These are phyloP conservation scores for Rhododendron henanense DNA, from an alignment of 148 eudicot genomes.

Conservation along the genomic window DNA sequence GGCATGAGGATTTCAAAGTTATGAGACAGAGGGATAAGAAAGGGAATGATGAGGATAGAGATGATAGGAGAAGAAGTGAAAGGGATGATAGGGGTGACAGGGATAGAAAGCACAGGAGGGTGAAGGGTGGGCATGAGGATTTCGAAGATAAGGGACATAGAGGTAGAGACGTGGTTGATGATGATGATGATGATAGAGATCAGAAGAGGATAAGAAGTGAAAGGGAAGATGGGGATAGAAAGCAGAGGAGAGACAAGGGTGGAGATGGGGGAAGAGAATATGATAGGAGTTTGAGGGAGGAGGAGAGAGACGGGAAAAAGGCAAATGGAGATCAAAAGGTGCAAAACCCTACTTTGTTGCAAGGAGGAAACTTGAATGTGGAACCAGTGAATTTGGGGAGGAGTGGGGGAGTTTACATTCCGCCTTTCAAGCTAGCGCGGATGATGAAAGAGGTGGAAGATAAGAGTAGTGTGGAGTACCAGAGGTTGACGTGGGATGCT, in stretches of 20 bases:
- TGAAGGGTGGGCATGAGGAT: not conserved
- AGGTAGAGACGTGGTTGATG: conserved; percentile 3
- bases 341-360: conserved; percentile 14
- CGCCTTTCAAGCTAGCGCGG: conserved; percentile 77
- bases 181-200: conserved; percentile 15
- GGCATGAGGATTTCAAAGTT: not conserved
- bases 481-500: conserved; percentile 91
- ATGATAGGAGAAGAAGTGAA: conserved; percentile 9
- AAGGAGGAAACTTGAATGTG: conserved; percentile 15
- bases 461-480: conserved; percentile 77
- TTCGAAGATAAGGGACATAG: not conserved
- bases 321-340: conserved; percentile 20
- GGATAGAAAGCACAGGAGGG: not conserved
- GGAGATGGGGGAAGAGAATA: conserved; percentile 16
- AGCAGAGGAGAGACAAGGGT: conserved; percentile 16
- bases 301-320: conserved; percentile 7
- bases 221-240: conserved; percentile 14
- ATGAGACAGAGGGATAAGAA: conserved; percentile 8
- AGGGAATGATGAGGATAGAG: conserved; percentile 5
- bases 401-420: conserved; percentile 86
- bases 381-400: conserved; percentile 44
- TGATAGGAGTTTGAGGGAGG: conserved; percentile 8
- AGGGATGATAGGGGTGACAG: conserved; percentile 10
- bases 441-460: conserved; percentile 86
- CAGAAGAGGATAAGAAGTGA: conserved; percentile 9